phyloP scores from a whole-genome alignment of 495 filamentous ascomycete genomes.

The Annulohypoxylon moriforme region DNA sequence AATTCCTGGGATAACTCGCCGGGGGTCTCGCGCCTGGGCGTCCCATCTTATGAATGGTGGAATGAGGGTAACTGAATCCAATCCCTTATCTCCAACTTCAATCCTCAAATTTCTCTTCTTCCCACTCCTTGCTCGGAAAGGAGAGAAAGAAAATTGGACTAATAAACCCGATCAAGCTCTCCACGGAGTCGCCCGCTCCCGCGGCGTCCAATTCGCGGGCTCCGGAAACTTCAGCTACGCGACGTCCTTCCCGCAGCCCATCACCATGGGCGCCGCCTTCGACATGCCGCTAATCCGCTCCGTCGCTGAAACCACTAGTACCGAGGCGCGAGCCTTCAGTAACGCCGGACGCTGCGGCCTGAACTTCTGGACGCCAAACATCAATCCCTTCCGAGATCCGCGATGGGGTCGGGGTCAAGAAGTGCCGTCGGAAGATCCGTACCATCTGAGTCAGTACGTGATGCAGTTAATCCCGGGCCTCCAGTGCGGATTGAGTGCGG shows the following conservation, averaged over 20 bases:
- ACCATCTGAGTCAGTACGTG: conserved; percentile 65
- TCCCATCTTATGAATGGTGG: conserved; percentile 67
- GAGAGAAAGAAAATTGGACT: background rate
- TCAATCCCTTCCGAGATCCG: conserved; percentile 71
- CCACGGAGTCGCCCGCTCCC: conserved; percentile 65
- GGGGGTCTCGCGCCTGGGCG: conserved; percentile 67
- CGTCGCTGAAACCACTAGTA: conserved; percentile 67
- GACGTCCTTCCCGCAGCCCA: conserved; percentile 71
- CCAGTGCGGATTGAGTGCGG: conserved; percentile 62
- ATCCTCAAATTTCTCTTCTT: too few species aligned
- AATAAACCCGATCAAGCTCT: conserved; percentile 51
- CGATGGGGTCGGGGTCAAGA: conserved; percentile 72
- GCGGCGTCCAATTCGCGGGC: conserved; percentile 63
- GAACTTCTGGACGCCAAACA: conserved; percentile 72
- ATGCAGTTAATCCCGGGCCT: conserved; percentile 69
- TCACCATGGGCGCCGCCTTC: conserved; percentile 69
- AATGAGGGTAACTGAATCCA: conserved; percentile 43
- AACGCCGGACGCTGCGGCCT: conserved; percentile 67
- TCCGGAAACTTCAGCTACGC: conserved; percentile 66
- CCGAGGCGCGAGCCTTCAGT: conserved; percentile 71
- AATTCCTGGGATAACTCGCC: conserved; percentile 66
- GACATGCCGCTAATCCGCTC: conserved; percentile 69
- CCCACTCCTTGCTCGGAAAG: too few species aligned
- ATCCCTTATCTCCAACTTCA: background rate
- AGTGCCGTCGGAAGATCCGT: conserved; percentile 72